A percentile compares a stretch with the other conserved stretches of the same genome.
phyloP scores from a whole-genome alignment of 2,329 filamentous ascomycete species.

The Sordariomycetes sp. region DNA sequence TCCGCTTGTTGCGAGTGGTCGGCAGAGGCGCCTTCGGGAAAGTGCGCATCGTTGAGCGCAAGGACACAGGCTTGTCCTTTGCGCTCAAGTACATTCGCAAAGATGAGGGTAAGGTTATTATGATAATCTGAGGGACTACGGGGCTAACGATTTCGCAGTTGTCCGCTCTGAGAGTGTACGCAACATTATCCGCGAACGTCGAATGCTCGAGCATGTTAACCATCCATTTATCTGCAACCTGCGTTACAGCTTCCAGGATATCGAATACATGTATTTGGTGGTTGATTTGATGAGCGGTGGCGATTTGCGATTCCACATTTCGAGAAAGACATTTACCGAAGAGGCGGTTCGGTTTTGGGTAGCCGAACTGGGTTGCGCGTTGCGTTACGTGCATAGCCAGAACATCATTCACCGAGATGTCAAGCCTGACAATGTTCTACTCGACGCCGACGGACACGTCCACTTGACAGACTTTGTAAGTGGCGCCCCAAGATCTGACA shows the following conservation, averaged over 20 bases:
- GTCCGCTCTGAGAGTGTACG: constrained; percentile 95
- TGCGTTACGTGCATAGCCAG: constrained; percentile 78
- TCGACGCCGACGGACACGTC: constrained; percentile 86
- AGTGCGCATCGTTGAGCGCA: constrained; percentile 95
- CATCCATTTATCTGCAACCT: constrained; percentile 97
- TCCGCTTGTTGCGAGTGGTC: constrained; percentile 87
- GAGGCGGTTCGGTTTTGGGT: constrained; percentile 97
- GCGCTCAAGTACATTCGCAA: constrained; percentile 97
- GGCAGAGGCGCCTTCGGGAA: constrained; percentile 98
- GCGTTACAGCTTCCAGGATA: constrained; percentile 97
- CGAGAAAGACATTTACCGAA: constrained; percentile 94
- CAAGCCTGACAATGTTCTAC: constrained; percentile 84
- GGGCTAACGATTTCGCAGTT: constrained; percentile 42
- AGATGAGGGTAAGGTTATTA: constrained; percentile 66
- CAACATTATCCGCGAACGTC: constrained; percentile 93
- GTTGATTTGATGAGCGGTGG: constrained; percentile 98
- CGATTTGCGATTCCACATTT: constrained; percentile 95
- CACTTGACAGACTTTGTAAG: constrained; percentile 95
- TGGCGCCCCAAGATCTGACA: constrained; percentile 7
- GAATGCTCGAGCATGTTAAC: constrained; percentile 97
- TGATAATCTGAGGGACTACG: not conserved
- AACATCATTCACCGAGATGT: constrained; percentile 87
- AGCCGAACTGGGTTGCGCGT: constrained; percentile 81
- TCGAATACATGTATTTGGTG: constrained; percentile 98
- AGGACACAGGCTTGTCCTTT: constrained; percentile 89